These are phyloP conservation scores for Pythium sukuiense DNA, from an alignment of 352 stramenopile genomes.

Conservation along the genomic window DNA sequence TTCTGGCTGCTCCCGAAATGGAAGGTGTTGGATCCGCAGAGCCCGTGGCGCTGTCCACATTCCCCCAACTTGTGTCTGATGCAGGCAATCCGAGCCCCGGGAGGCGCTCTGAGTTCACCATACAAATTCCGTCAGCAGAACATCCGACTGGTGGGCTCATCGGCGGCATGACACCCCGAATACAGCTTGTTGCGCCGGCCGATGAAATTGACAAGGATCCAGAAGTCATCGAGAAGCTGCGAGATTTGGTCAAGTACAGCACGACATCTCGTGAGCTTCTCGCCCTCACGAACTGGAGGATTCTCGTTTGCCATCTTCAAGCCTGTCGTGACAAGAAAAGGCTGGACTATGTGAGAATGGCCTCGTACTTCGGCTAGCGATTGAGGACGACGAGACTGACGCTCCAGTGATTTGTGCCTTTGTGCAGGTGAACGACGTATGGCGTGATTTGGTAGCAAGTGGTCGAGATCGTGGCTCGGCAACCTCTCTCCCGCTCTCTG, in stretches of 20 bases:
- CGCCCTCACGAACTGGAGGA: conserved; percentile 39
- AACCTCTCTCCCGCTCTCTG: conserved; percentile 5
- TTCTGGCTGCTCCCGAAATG: neutral
- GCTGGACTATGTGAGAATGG: conserved; percentile 40
- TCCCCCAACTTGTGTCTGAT: neutral
- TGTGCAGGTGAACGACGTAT: conserved; percentile 21
- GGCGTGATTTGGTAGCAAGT: conserved; percentile 1
- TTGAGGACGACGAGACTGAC: neutral
- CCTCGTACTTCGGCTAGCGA: neutral
- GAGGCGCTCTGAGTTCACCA: conserved; percentile 4
- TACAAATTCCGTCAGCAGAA: conserved; percentile 16
- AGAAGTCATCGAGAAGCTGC: conserved; percentile 49
- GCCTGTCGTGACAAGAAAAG: conserved; percentile 30
- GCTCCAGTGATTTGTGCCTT: neutral
- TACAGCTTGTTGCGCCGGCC: neutral
- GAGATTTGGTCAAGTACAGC: conserved; percentile 43
- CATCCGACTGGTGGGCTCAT: neutral
- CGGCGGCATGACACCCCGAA: neutral
- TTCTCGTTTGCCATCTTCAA: conserved; percentile 43
- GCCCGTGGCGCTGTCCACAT: neutral
- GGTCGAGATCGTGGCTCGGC: neutral
- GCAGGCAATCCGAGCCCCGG: neutral
- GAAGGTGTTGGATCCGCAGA: neutral
- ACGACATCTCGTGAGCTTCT: conserved; percentile 28
- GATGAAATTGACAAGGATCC: conserved; percentile 38